Percentiles rank a stretch among this genome's conserved stretches.
Conservation (phyloP, 495 filamentous ascomycete species). For the Aspergillus sclerotioniger region DNA sequence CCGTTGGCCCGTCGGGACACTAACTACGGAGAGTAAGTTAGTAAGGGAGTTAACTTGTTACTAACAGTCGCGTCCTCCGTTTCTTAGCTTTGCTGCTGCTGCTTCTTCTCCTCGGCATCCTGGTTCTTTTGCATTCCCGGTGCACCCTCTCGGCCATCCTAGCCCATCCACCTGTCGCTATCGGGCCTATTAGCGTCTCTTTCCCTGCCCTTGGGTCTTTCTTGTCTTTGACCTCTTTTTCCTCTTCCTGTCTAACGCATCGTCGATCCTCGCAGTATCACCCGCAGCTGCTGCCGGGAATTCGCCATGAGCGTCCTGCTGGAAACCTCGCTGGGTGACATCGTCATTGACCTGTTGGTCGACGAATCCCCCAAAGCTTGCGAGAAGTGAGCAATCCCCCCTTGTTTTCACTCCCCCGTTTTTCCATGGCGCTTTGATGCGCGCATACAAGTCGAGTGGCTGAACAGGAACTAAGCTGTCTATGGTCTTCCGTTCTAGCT, state of each 20-base stretch:
- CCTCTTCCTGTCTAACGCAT: slow-evolving; percentile 21
- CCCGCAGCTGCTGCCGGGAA: slow-evolving; percentile 14
- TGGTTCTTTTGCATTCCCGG: background rate
- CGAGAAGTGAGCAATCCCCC: slow-evolving; percentile 70
- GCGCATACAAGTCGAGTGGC: slow-evolving; percentile 29
- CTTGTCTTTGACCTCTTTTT: slow-evolving; percentile 6
- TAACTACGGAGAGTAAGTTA: no score
- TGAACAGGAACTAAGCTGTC: slow-evolving; percentile 54
- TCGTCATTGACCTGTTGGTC: slow-evolving; percentile 86
- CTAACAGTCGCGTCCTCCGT: background rate
- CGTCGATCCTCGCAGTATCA: slow-evolving; percentile 23
- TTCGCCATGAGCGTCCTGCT: slow-evolving; percentile 72
- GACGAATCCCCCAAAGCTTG: slow-evolving; percentile 85
- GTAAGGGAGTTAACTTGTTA: no score
- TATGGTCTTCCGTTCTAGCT: slow-evolving; percentile 55
- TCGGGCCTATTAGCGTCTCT: background rate
- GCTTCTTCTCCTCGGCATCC: background rate
- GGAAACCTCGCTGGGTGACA: slow-evolving; percentile 88
- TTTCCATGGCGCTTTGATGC: slow-evolving; percentile 13
- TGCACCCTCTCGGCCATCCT: background rate
- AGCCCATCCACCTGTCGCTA: background rate
- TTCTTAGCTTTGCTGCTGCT: background rate
- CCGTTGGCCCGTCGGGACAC: background rate
- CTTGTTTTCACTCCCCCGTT: background rate
- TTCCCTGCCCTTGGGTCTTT: slow-evolving; percentile 2